phyloP scores from a whole-genome alignment of 768 basidiomycete species.

The Boletales sp. region DNA sequence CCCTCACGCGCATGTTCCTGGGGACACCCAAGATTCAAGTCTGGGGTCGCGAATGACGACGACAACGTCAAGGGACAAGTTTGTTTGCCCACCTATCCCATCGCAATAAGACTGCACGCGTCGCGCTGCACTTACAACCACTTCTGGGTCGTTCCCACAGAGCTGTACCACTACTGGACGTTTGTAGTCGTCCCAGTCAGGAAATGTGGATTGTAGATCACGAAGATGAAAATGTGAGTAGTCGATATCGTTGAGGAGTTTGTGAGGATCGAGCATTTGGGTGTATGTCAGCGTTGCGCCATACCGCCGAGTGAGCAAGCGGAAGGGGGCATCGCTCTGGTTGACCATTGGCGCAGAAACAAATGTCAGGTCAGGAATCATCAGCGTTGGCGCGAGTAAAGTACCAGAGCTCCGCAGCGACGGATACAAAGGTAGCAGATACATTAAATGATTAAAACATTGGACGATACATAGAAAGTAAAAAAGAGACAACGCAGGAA shows the following conservation, averaged over 20 bases:
- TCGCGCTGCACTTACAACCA: conserved; percentile 55
- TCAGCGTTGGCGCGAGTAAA: background rate
- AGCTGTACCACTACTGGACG: conserved; percentile 67
- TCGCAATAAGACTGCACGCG: conserved; percentile 60
- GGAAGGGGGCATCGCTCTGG: conserved; percentile 75
- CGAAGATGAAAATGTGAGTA: conserved; percentile 63
- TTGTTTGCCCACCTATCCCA: conserved; percentile 57
- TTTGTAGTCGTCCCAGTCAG: conserved; percentile 18
- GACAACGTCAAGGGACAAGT: background rate
- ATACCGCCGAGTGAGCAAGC: conserved; percentile 55
- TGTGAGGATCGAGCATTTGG: conserved; percentile 70
- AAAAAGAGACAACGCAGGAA: background rate
- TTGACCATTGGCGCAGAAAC: conserved; percentile 78
- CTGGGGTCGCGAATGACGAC: conserved; percentile 34
- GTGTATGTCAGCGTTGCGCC: conserved; percentile 70
- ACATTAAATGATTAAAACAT: conserved; percentile 14
- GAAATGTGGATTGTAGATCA: conserved; percentile 40
- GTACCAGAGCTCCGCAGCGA: background rate
- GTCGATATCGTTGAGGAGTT: conserved; percentile 56
- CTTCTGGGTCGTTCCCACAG: conserved; percentile 66
- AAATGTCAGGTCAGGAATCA: conserved; percentile 29
- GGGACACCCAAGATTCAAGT: conserved; percentile 80
- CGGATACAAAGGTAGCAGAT: conserved; percentile 2
- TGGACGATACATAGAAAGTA: conserved; percentile 12
- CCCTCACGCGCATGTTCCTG: conserved; percentile 63